phyloP scores from a whole-genome alignment of 805 yeast species.

The Saccharomycopsis amapae region DNA sequence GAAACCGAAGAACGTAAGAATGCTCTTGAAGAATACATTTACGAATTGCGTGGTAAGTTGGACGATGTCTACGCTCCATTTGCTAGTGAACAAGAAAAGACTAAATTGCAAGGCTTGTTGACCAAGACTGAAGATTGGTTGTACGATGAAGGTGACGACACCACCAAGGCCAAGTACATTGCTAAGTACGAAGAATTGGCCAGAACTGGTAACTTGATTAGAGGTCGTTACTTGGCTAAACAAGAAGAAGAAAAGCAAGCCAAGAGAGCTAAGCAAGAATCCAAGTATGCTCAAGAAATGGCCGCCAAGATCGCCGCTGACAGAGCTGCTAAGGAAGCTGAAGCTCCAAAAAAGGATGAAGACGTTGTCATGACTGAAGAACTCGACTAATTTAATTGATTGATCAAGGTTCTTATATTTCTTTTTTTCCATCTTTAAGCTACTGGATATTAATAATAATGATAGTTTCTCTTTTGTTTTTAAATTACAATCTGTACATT shows the following conservation, averaged over 20 bases:
- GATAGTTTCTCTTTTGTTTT: no score
- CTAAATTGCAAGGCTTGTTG: slow-evolving; percentile 61
- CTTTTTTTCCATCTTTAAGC: no score
- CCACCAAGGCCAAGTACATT: slow-evolving; percentile 92
- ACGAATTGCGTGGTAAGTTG: slow-evolving; percentile 93
- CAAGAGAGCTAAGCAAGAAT: slow-evolving; percentile 78
- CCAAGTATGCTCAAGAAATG: slow-evolving; percentile 72
- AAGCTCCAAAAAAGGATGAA: slow-evolving; percentile 32
- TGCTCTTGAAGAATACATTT: slow-evolving; percentile 96
- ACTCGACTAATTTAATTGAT: slow-evolving; percentile 21
- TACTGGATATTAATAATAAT: no score
- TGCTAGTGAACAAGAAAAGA: slow-evolving; percentile 85
- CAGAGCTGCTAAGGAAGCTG: slow-evolving; percentile 45
- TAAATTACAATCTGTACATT: no score
- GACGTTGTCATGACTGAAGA: slow-evolving; percentile 33
- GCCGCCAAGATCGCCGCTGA: slow-evolving; percentile 79
- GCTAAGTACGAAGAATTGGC: slow-evolving; percentile 98
- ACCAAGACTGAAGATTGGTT: slow-evolving; percentile 95
- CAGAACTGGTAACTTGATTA: slow-evolving; percentile 86
- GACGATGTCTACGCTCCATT: slow-evolving; percentile 85
- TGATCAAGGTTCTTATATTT: background rate
- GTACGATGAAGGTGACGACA: slow-evolving; percentile 94
- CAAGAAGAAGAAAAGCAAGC: slow-evolving; percentile 95
- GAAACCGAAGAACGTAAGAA: slow-evolving; percentile 99
- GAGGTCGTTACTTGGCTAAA: slow-evolving; percentile 89